phyloP scores from a whole-genome alignment of 331 rosid genomes.

The Acacia concinna region DNA sequence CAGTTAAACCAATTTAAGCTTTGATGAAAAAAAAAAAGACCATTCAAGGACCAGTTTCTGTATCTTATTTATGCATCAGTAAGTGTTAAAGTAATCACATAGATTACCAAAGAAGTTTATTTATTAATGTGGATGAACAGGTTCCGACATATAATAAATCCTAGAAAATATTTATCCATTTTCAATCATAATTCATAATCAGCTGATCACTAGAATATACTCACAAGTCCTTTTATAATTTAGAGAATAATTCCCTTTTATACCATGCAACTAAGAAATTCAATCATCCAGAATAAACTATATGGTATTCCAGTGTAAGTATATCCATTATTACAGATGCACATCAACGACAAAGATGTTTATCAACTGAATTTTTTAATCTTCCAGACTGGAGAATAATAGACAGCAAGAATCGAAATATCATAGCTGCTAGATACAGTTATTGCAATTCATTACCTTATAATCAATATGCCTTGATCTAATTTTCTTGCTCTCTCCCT shows the following conservation, averaged over 20 bases:
- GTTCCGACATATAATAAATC: not conserved
- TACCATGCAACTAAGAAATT: not conserved
- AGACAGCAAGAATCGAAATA: not conserved
- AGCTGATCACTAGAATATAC: not conserved
- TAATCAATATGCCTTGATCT: slow-evolving; percentile 82
- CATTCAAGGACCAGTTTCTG: not conserved
- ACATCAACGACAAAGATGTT: slow-evolving; percentile 21
- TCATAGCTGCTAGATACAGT: not conserved
- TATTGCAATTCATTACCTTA: slow-evolving; percentile 54
- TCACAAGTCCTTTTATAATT: not conserved
- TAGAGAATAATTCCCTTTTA: not conserved
- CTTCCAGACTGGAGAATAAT: not conserved
- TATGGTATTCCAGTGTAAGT: slow-evolving; percentile 1
- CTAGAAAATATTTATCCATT: not conserved
- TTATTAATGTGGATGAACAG: not conserved
- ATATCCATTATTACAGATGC: slow-evolving; percentile 19
- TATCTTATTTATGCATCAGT: not conserved
- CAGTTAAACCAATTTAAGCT: not conserved
- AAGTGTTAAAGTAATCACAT: slow-evolving; percentile 14
- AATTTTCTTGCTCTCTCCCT: slow-evolving; percentile 84
- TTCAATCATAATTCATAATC: not conserved
- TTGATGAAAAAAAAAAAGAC: not conserved
- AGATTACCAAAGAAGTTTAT: slow-evolving; percentile 7
- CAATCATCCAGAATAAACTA: not conserved
- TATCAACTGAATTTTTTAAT: not conserved